Evolutionary conservation across 164 flowering plant genomes (phyloP), one percentile per base, ranked within the genome.

Genomic region (Aristolochia fimbriata): DNA sequence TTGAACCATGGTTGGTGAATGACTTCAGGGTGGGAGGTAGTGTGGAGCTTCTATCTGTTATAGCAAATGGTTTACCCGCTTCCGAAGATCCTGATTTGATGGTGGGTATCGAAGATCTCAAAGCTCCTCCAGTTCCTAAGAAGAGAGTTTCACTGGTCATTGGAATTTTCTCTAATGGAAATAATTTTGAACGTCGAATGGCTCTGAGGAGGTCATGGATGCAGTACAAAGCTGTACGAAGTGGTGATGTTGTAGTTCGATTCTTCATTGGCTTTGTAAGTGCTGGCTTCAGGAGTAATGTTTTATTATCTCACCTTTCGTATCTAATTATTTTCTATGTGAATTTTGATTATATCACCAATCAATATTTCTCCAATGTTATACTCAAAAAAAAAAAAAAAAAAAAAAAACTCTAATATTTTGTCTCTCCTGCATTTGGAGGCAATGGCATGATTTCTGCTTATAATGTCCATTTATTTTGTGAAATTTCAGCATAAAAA

Each of bases 131-230:
- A 15, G 24, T 81, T 63, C 58, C 77, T 16, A 77, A 70, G 71
- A 81, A 80, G 74, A 78, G 84, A 71, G 73, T 88, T 47, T 55
- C 58, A 15, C 66, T 92, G 82, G 68, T 92, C 51, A 68, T 87
- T 61, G 98, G 96, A 47, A 82, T 92, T 67, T 87, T 83, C 76
- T 92, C 98, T 51, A 74, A 86, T 48, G 92, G 83, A 65, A 91
- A 86, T 68, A 88, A 91, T 73, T 91, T 91, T 71, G 83, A 85
- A 73, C 86, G 94, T 37, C 76, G 96, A 41, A 88, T 91, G 98
- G 96, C 98, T 31, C 25, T 91, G 46, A 81, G 98, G 73, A 86
- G 90, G 66, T 75, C 98, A 51, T 91, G 96, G 98, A 91, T 91
- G 98, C 96, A 88, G 65, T 88, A 82, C 64, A 77, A 75, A 57